These are phyloP conservation scores for Sporobolomyces phaffii DNA, from an alignment of 768 basidiomycete species.

Conservation along the genomic window DNA sequence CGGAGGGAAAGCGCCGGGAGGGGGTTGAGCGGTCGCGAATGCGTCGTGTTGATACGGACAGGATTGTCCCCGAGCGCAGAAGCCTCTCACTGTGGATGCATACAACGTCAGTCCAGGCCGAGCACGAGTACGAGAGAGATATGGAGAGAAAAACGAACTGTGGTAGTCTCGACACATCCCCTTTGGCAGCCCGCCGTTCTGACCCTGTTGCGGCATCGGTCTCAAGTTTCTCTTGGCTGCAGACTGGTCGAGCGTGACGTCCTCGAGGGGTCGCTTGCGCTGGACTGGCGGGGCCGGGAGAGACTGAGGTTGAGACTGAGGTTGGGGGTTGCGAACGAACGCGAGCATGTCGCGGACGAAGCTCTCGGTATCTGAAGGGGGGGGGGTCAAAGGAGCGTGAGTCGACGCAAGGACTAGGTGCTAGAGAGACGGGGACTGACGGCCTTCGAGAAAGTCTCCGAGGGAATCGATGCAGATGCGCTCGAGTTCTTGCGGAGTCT, in stretches of 20 bases:
- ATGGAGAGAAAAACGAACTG: slow-evolving; percentile 56
- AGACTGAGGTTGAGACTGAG: too few relatives aligned
- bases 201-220: neutral
- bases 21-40: slow-evolving; percentile 54
- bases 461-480: slow-evolving; percentile 69
- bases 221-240: neutral
- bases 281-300: slow-evolving; percentile 2
- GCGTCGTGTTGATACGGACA: slow-evolving; percentile 93
- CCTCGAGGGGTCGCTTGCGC: slow-evolving; percentile 1
- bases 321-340: slow-evolving; percentile 31
- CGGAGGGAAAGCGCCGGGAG: slow-evolving; percentile 7
- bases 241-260: neutral
- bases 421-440: too few relatives aligned
- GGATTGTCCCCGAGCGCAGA: slow-evolving; percentile 75
- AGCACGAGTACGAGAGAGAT: too few relatives aligned
- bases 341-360: slow-evolving; percentile 71
- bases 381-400: too few relatives aligned
- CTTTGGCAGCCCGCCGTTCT: slow-evolving; percentile 48
- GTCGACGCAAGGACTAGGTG: too few relatives aligned
- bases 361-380: slow-evolving; percentile 54
- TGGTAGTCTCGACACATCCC: slow-evolving; percentile 75
- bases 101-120: too few relatives aligned
- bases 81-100: slow-evolving; percentile 67
- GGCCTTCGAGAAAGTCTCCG: slow-evolving; percentile 88
- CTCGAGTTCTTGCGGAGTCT: slow-evolving; percentile 71